Evolutionary conservation across 441 rosid genomes (phyloP).

Genomic region (Eugenia klotzschiana): DNA sequence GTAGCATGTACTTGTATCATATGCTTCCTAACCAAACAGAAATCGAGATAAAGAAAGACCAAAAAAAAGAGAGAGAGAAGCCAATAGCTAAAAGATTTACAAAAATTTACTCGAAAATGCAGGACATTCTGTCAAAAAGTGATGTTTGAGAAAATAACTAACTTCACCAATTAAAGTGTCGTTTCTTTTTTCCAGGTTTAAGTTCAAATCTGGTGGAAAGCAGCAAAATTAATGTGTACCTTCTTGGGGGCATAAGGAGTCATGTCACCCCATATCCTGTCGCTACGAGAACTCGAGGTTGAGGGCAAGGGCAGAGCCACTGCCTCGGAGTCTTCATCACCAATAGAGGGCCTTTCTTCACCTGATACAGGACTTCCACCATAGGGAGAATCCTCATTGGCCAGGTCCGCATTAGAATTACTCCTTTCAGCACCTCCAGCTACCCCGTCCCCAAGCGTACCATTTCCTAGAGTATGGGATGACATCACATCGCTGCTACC

Average conservation of each 20-base stretch:
- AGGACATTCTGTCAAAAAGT: not conserved
- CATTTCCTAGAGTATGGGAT: constrained; percentile 25
- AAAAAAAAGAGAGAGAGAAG: no score
- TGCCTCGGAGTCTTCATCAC: constrained; percentile 38
- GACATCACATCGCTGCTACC: constrained; percentile 6
- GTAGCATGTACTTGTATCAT: not conserved
- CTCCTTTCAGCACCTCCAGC: constrained; percentile 19
- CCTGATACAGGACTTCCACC: constrained; percentile 16
- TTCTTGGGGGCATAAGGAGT: constrained; percentile 57
- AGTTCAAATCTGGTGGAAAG: not conserved
- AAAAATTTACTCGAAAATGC: not conserved
- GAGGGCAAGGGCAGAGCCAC: constrained; percentile 32
- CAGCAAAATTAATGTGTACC: constrained; percentile 23
- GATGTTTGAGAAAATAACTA: not conserved
- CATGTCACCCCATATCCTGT: constrained; percentile 71
- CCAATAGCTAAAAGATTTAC: not conserved
- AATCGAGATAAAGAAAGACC: not conserved
- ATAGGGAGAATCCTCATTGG: constrained; percentile 75
- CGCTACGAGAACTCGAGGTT: constrained; percentile 28
- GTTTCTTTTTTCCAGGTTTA: not conserved
- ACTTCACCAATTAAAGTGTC: not conserved
- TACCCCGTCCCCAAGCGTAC: constrained; percentile 16
- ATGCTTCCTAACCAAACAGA: not conserved
- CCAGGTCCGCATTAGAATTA: constrained; percentile 16
- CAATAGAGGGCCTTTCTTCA: constrained; percentile 34